Evolutionary conservation across 805 yeast species (phyloP), one percentile per base, ranked within the genome.

Genomic region (Metschnikowia similis): DNA sequence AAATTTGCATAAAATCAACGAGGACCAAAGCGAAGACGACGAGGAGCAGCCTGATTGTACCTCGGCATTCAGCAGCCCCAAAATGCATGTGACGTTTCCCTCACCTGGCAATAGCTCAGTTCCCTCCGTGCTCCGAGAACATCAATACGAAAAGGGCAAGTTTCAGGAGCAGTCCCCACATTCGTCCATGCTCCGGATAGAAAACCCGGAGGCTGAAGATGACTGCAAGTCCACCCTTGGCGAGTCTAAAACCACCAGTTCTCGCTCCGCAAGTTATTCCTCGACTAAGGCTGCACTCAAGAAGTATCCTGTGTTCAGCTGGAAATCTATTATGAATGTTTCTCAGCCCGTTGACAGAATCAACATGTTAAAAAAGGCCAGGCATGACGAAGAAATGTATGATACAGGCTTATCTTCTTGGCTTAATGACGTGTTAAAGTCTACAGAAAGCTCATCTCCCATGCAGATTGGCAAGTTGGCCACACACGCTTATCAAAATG

Each of bases 401-500:
- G 83, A 83, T 45, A 73, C 84, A 0, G 88, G 88, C 1, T 64
- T 85, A n/a, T 74, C 74, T 26, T 67, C 72, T 1, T 85, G 87
- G 85, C 69, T 83, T 61, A 63, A 57, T 62, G 81, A 61, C 65
- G 69, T 74, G 56, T 71, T 70, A 64, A 75, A 55, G 61, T 71
- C 56, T 59, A 66, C 67, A 1, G 67, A 65, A 42, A 59, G 56
- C 31, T 56, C 66, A 8, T 61, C 69, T n/a, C 67, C 57, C 49
- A 72, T 72, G 28, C 77, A 66, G 50, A 70, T 77, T 45, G 83
- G 83, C 0, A 73, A 72, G 16, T 77, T 82, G 53, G 90, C 85
- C 2, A 70, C 78, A 30, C 81, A 77, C 48, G 89, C 89, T 1
- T 84, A 83, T 62, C 82, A 80, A 35, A 82, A 83, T 58, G 86